Conservation (phyloP, 805 yeast genomes). For the Sugiyamaella valdiviana region DNA sequence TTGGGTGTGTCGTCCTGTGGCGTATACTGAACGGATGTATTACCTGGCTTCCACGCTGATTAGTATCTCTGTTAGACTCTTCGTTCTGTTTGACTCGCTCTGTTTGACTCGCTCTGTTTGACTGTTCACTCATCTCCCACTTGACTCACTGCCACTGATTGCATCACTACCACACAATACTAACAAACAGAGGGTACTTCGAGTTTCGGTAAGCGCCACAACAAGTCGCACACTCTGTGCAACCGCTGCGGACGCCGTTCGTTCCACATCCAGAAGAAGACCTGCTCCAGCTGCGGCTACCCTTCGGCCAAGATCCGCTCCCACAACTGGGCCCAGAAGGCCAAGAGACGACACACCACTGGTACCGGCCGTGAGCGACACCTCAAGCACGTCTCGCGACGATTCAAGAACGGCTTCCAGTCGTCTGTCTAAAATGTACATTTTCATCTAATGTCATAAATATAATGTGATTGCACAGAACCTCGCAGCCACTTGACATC, state of each 20-base stretch:
- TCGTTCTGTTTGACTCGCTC: no score
- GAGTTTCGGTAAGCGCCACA: constrained; percentile 99
- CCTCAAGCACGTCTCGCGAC: constrained; percentile 95
- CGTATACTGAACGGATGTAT: not conserved
- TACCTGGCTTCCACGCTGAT: not conserved
- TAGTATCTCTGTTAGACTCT: not conserved
- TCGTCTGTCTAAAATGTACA: constrained; percentile 46
- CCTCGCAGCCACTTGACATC: not conserved
- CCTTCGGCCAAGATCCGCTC: constrained; percentile 96
- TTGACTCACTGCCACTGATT: no score
- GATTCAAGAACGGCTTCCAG: constrained; percentile 99
- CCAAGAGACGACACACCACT: constrained; percentile 99
- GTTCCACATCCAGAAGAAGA: constrained; percentile 98
- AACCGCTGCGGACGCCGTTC: constrained; percentile 96
- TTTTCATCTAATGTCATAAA: not conserved
- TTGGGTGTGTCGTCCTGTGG: not conserved
- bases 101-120: not conserved
- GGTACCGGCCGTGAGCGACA: constrained; percentile 99
- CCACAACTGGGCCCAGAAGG: constrained; percentile 98
- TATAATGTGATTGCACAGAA: not conserved
- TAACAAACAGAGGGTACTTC: constrained; percentile 79
- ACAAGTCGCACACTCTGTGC: constrained; percentile 99
- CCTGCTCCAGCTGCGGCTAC: constrained; percentile 98
- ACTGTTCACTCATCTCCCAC: not conserved
- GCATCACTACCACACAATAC: not conserved